Base-by-base conservation (phyloP, 441 rosid genomes). In the Adansonia gregorii region DNA sequence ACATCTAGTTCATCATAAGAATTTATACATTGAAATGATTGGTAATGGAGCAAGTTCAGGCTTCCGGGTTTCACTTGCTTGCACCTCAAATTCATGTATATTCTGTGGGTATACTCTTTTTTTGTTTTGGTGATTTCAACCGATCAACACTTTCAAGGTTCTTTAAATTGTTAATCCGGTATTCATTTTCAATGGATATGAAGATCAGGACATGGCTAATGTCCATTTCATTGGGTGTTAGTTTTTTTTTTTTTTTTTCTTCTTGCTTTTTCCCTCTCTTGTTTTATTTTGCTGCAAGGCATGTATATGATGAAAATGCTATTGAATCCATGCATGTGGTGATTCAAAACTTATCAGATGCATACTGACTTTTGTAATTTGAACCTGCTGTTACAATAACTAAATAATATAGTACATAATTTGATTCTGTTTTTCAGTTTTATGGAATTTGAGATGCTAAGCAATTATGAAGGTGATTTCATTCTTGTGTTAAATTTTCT, bases 121-220 rank as follows among this genome's bases (percentile, higher is more conserved):
- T 56, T 56, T 56, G 27, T 19, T 56, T 58, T 78, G 74, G 58
- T 24, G 59, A 66, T 78, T 79, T 71, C 49, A 24, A 31, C 69
- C 55, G 46, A 31, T 75, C 64, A 31, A 48, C 80, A 56, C 54
- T 67, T 59, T 78, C 63, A n/a, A 31, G 75, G 65, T 63, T 71
- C 39, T 58, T 70, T 77, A 17, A 73, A 75, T 78, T 82, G 76
- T 79, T 66, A 52, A 45, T 22, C 76, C 71, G 22, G 73, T 79
- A 19, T 71, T 77, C 75, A 67, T 66, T 56, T 77, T 81, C 51
- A 35, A 67, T 60, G 48, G 48, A 1, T 15, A 51, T 79, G 72
- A 75, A 68, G 74, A 74, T 77, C 51, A 70, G 87, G 85, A 66
- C 84, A 82, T 77, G 56, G 56, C 78, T 78, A 76, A 59, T 85